Evolutionary conservation across 768 basidiomycete genomes (phyloP).

Genomic region (Boletus subparvulus): DNA sequence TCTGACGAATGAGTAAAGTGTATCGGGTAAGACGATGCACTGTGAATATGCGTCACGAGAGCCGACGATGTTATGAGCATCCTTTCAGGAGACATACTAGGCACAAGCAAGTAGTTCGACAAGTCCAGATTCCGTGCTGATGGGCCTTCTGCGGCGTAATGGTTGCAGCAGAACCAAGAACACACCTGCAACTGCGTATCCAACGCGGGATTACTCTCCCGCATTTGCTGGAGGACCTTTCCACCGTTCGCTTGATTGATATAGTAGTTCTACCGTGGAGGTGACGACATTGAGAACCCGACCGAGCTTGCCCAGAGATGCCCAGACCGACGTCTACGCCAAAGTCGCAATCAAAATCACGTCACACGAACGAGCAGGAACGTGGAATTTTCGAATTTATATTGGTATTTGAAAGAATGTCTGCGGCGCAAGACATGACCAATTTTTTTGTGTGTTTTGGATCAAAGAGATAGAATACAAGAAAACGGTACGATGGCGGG

Average conservation of each 20-base stretch:
- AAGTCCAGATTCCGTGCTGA: conserved; percentile 79
- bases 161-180: not conserved
- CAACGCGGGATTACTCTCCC: conserved; percentile 66
- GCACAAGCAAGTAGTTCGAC: conserved; percentile 88
- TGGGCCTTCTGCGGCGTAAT: conserved; percentile 60
- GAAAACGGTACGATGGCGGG: conserved; percentile 7
- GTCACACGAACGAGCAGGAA: conserved; percentile 3
- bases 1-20: conserved; percentile 84
- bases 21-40: conserved; percentile 97
- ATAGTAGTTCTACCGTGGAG: conserved; percentile 68
- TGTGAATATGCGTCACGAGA: conserved; percentile 26
- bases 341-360: conserved; percentile 9
- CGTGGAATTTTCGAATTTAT: too few species aligned
- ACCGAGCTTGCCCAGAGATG: not conserved
- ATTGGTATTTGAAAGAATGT: not conserved
- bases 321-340: conserved; percentile 5
- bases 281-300: not conserved
- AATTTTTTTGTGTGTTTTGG: conserved; percentile 6
- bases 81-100: conserved; percentile 54
- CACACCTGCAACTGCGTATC: conserved; percentile 65
- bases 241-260: conserved; percentile 82
- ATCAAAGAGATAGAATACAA: not conserved
- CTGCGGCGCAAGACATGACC: conserved; percentile 5
- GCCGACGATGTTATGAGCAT: not conserved
- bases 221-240: conserved; percentile 69